Base-by-base conservation (phyloP, 2,329 filamentous ascomycete genomes). In the Colletotrichum sidae region DNA sequence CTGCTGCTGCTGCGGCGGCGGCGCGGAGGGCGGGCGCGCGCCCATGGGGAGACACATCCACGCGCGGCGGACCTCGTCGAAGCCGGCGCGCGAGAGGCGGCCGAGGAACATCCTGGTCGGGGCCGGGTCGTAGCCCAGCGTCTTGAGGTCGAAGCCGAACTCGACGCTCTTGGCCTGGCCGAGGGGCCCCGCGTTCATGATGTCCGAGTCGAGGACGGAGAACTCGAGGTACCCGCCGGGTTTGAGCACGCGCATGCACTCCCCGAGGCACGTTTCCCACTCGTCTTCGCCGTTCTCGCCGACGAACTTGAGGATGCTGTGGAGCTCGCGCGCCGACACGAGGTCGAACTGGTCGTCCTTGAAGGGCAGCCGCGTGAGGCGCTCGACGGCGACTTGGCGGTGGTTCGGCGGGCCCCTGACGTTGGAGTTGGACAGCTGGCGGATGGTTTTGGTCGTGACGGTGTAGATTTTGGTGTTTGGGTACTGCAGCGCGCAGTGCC, bases 151-250 rank as follows among this genome's bases (percentile, higher is more conserved):
- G 82, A 96, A 96, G 45, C 92, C 91, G 74, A 99, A 98, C 78
- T 98, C 94, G 59, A 96, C 93, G 53, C 91, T 92, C 76, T 96
- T 91, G 50, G 93, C 93, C 62, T 93, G 89, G 41, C 90, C 93
- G 17, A 90, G 84, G 0, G 92, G 89, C 0, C 94, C 94, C 0
- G 93, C 90, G 69, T 94, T 94, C 68, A 96, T 89, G 71, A 99
- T 89, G 73, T 97, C 94, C 1, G 94, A 92, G 77, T 99, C 96
- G 71, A 98, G 87, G 49, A 98, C 80, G 68, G 89, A 90, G 80
- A 96, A 99, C 74, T 99, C 96, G 64, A 99, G 82, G 77, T 95
- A 95, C 38, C 96, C 96, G 55, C 93, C 94, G 0, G 95, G 94
- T 81, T 97, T 97, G 70, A 97, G 88, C 64, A 96, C 91, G 65